A percentile compares a stretch with the other conserved stretches of the same genome.
Conservation (phyloP, 1,284 basidiomycete species). For the Pascua guehoae region DNA sequence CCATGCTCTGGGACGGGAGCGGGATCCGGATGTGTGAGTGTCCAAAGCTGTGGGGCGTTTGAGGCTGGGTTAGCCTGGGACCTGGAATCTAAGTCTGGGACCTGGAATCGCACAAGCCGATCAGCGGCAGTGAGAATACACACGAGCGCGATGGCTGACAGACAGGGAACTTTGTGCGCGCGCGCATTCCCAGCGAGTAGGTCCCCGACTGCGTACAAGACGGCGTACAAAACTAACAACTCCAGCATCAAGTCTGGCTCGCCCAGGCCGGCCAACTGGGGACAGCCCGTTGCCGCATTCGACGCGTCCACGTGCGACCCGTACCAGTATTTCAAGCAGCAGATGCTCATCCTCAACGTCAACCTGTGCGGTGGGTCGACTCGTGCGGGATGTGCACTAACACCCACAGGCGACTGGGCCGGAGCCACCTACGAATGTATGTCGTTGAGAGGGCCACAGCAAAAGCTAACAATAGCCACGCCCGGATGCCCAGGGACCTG, state of each 20-base stretch:
- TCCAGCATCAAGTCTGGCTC: constrained; percentile 55
- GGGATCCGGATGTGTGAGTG: constrained; percentile 68
- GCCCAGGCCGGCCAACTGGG: constrained; percentile 67
- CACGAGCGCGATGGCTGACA: neutral
- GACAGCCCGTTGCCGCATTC: constrained; percentile 64
- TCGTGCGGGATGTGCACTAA: neutral
- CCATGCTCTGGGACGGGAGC: constrained; percentile 62
- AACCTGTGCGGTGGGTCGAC: constrained; percentile 45
- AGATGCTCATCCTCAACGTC: constrained; percentile 66
- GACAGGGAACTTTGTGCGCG: constrained; percentile 62
- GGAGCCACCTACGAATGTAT: constrained; percentile 54
- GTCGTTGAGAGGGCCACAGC: constrained; percentile 6
- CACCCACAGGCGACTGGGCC: constrained; percentile 60
- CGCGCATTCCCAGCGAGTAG: constrained; percentile 62
- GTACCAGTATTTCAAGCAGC: constrained; percentile 63
- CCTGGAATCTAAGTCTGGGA: too few species aligned
- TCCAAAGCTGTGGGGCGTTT: too few species aligned
- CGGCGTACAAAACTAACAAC: neutral
- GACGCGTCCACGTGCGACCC: constrained; percentile 63
- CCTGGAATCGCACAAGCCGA: too few species aligned
- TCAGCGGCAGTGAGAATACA: too few species aligned
- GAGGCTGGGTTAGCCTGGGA: neutral
- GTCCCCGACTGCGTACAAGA: neutral
- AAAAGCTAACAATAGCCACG: neutral
- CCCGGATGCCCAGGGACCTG: constrained; percentile 68